A percentile compares a stretch with the other conserved stretches of the same genome.
Evolutionary conservation across 202 grass and related monocot genomes (phyloP).

Genomic region (Panicum hallii): DNA sequence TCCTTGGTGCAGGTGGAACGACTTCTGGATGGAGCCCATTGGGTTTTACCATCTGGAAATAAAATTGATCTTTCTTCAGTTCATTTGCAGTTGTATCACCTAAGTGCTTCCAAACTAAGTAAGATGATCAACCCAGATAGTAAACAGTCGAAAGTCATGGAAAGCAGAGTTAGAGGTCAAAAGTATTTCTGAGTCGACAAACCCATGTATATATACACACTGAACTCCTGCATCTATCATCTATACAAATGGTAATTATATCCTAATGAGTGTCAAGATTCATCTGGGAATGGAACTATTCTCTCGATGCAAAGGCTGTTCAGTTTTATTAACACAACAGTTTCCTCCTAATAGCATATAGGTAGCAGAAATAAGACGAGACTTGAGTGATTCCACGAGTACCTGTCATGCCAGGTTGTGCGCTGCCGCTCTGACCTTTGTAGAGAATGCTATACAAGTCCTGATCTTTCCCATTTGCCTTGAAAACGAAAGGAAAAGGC

Average conservation of each 20-base stretch:
- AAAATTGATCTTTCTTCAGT: slow-evolving; percentile 26
- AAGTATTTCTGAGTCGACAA: background rate
- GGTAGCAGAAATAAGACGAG: slow-evolving; percentile 11
- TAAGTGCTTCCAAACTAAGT: slow-evolving; percentile 31
- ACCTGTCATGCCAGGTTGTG: slow-evolving; percentile 60
- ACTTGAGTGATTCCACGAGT: slow-evolving; percentile 16
- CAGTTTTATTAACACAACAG: slow-evolving; percentile 17
- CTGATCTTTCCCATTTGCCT: slow-evolving; percentile 73
- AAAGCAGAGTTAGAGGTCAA: background rate
- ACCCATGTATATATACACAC: background rate
- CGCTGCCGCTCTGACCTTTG: slow-evolving; percentile 64
- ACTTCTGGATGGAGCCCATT: slow-evolving; percentile 64
- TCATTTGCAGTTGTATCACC: background rate
- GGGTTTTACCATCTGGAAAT: slow-evolving; percentile 60
- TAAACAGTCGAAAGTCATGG: slow-evolving; percentile 7
- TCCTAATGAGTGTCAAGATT: slow-evolving; percentile 2
- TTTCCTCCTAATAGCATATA: slow-evolving; percentile 25
- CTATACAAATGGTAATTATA: slow-evolving; percentile 10
- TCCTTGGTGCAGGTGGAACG: slow-evolving; percentile 63
- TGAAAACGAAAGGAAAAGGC: slow-evolving; percentile 6
- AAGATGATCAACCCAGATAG: slow-evolving; percentile 25
- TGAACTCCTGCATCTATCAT: background rate
- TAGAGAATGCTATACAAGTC: slow-evolving; percentile 66
- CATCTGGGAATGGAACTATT: background rate
- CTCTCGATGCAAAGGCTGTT: background rate